Evolutionary conservation across 306 rosid species (phyloP), one percentile per base, ranked within the genome.

Genomic region (Astragalus membranaceus): DNA sequence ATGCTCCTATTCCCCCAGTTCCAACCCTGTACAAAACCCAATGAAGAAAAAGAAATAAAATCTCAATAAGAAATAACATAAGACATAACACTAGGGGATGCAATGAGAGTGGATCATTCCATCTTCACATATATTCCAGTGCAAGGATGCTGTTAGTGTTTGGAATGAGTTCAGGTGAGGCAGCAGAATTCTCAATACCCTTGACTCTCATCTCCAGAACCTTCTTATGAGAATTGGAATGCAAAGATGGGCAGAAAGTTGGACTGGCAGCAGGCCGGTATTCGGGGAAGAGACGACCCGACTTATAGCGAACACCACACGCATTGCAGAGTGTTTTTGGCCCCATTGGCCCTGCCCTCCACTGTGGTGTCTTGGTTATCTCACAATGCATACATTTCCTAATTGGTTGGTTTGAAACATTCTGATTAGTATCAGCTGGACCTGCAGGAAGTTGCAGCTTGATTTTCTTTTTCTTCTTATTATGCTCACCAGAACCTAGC

Each of bases 261-360:
- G 98, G 98, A 16, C 98, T 94, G 0, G 98, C 98, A 8, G 98
- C 98, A 3, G 98, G 98, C 23, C 98, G 78, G 85, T 94, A 94
- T 53, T 94, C 97, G 0, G 98, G 98, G 87, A 74, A 94, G 75
- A 94, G 98, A 64, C 98, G 75, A 8, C 99, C 97, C 0, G 99
- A 94, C 74, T 94, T 94, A 85, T 74, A 87, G 41, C 97, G 92
- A 13, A 94, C 99, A 8, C 99, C 97, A 12, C 99, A 94, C 0
- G 99, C 99, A 52, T 94, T 94, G 82, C 99, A 94, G 1, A 94
- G 91, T 57, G 97, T 91, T 86, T 94, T 94, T 0, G 97, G 99
- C 59, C 96, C 97, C 88, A 91, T 78, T 42, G 99, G 99, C 5
- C 99, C 99, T 10, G 99, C 99, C 78, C 99, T 80, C 99, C 99